Conservation (phyloP, 805 yeast species). For the Saturnispora galanensis region DNA sequence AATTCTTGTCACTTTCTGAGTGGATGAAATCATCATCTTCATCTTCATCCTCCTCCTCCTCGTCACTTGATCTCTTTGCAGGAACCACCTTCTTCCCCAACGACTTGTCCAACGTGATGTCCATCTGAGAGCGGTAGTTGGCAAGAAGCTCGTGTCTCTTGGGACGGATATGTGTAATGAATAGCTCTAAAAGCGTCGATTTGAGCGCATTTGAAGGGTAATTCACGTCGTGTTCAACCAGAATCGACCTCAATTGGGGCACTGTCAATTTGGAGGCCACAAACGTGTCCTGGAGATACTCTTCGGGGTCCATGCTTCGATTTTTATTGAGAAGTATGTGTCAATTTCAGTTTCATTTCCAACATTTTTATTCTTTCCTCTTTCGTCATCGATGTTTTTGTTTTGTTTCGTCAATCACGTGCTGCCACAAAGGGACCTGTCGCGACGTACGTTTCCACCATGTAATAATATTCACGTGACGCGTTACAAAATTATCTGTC, state of each 20-base stretch:
- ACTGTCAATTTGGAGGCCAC: slow-evolving; percentile 58
- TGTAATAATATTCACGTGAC: too few relatives aligned
- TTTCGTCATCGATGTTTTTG: too few relatives aligned
- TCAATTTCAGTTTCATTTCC: not conserved
- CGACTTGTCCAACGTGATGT: slow-evolving; percentile 1
- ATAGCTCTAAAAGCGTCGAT: slow-evolving; percentile 50
- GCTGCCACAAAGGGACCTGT: too few relatives aligned
- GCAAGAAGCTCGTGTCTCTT: slow-evolving; percentile 33
- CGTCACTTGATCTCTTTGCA: slow-evolving; percentile 7
- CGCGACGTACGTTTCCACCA: too few relatives aligned
- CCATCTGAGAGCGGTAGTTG: slow-evolving; percentile 12
- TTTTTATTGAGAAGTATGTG: not conserved
- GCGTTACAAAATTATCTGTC: too few relatives aligned
- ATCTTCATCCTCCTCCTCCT: not conserved
- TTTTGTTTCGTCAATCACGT: too few relatives aligned
- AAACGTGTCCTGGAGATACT: slow-evolving; percentile 38
- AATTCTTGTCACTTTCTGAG: too few relatives aligned
- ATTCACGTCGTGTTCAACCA: slow-evolving; percentile 51
- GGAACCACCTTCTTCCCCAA: slow-evolving; percentile 4
- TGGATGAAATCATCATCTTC: too few relatives aligned
- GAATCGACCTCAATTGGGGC: slow-evolving; percentile 57
- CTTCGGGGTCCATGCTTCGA: slow-evolving; percentile 26
- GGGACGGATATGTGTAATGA: slow-evolving; percentile 43
- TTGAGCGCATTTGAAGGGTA: slow-evolving; percentile 62
- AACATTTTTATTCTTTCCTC: not conserved